Evolutionary conservation across 2,329 filamentous ascomycete genomes (phyloP), one percentile per base, ranked within the genome.

Genomic region (Acarospora socialis): DNA sequence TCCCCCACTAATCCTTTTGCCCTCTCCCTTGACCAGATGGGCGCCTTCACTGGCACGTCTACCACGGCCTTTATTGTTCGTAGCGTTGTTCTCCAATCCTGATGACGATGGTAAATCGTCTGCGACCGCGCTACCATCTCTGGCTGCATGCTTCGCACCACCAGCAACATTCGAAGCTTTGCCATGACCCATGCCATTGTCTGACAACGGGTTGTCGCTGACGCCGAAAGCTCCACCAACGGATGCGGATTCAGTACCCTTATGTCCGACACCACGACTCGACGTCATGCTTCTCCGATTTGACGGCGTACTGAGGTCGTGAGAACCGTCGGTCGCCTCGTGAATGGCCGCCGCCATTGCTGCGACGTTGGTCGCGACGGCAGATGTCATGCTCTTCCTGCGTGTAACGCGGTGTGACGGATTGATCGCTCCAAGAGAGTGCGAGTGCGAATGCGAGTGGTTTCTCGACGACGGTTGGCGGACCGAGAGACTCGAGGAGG

Each of bases 301-400:
- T 37, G 60, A 57, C 39, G 63, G 59, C 47, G 65, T 63, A 34
- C 65, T 60, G 35, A 79, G 75, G 23, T 58, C 61, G 60, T 76
- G 52, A 67, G 66, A 42, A 65, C 63, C 34, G 61, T 54, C 30
- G 62, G 44, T 77, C 73, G 37, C 60, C 60, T 32, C 63, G 65
- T 51, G 81, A 39, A 81, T 60, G 31, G 77, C 80, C 8, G 77
- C 77, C 19, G 80, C 78, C 40, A 87, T 63, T 33, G 80, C 81
- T 12, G 80, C 77, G 27, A 79, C 73, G 56, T 80, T 86, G 54
- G 71, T 68, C 28, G 67, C 69, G 28, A 77, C 71, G 42, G 74
- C 78, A 39, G 81, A 83, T 52, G 72, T 75, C 52, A 92, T 84
- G 59, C 86, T 94, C 70, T 95, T 95, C 48, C 90, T 75, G 49